Evolutionary conservation across 2,329 filamentous ascomycete genomes (phyloP).

Genomic region (Paraphoma chrysanthemicola): DNA sequence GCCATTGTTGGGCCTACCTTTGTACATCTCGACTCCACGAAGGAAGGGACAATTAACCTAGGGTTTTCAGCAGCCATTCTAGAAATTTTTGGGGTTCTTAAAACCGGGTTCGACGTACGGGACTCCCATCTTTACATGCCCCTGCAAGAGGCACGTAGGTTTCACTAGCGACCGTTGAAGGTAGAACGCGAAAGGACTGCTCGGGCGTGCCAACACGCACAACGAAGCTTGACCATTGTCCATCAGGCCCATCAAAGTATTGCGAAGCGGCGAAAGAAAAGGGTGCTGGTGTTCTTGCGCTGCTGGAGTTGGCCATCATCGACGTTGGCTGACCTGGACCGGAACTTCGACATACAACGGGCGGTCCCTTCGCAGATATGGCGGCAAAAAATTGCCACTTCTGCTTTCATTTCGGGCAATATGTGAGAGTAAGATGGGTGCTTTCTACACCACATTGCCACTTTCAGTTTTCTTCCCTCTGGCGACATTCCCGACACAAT

Average conservation of each 20-base stretch:
- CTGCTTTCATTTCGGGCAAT: too few species aligned
- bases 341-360: neutral
- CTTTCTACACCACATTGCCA: too few species aligned
- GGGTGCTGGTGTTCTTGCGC: constrained; percentile 1
- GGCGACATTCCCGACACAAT: too few species aligned
- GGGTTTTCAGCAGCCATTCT: neutral
- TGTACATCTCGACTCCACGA: constrained; percentile 18
- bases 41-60: constrained; percentile 11
- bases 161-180: constrained; percentile 21
- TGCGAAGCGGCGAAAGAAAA: constrained; percentile 7
- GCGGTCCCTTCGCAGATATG: neutral
- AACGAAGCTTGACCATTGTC: constrained; percentile 34
- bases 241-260: constrained; percentile 12
- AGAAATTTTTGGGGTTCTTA: neutral
- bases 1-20: constrained; percentile 14
- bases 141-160: constrained; percentile 15
- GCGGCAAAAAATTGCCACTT: too few species aligned
- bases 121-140: constrained; percentile 9
- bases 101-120: constrained; percentile 3
- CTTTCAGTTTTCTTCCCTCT: too few species aligned
- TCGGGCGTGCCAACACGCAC: constrained; percentile 36
- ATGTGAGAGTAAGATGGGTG: too few species aligned
- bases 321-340: neutral
- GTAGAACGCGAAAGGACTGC: constrained; percentile 37
- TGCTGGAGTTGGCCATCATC: constrained; percentile 1